A percentile compares a stretch with the other conserved stretches of the same genome.
phyloP scores from a whole-genome alignment of 2,329 filamentous ascomycete species.

The Aspergillus awamori region DNA sequence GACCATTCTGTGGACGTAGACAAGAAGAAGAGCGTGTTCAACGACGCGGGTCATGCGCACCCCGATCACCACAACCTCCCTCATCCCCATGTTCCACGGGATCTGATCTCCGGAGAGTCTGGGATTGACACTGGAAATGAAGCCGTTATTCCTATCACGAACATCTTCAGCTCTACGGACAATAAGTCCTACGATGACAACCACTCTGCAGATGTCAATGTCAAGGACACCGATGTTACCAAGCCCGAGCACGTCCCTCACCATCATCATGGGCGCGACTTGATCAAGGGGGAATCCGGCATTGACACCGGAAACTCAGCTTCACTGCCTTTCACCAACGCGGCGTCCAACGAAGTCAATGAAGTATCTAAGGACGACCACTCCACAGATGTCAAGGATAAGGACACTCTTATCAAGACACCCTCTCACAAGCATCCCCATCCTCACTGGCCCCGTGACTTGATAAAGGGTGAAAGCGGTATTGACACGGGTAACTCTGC shows the following conservation, averaged over 20 bases:
- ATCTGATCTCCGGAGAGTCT: not conserved
- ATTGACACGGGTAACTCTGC: slow-evolving; percentile 28
- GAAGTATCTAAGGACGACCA: not conserved
- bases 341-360: not conserved
- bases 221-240: not conserved
- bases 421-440: not conserved
- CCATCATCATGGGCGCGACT: not conserved
- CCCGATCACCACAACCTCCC: not conserved
- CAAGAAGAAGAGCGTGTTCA: not conserved
- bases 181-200: slow-evolving; percentile 10
- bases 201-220: slow-evolving; percentile 11
- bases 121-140: slow-evolving; percentile 12
- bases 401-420: not conserved
- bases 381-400: not conserved
- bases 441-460: not conserved
- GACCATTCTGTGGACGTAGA: slow-evolving; percentile 25
- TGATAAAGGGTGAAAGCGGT: slow-evolving; percentile 27
- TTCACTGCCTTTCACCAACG: not conserved
- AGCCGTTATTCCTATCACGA: not conserved
- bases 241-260: not conserved
- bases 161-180: not conserved
- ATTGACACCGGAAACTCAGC: not conserved
- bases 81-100: no score
- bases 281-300: not conserved
- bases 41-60: not conserved